phyloP scores from a whole-genome alignment of 2,329 filamentous ascomycete species.

The Sphaerulina vaccinii region DNA sequence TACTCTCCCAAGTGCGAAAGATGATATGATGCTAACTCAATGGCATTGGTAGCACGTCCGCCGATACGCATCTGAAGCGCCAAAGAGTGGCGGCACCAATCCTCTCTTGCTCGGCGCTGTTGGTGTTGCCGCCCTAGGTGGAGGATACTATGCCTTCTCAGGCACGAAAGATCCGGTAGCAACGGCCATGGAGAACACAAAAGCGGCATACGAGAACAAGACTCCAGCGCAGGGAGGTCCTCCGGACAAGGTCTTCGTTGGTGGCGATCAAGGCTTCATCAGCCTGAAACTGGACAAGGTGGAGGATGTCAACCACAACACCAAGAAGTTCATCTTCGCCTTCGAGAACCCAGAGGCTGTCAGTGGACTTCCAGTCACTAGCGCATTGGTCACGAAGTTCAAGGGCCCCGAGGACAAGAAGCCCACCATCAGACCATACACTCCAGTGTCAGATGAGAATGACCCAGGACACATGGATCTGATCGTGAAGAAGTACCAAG shows the following conservation, averaged over 20 bases:
- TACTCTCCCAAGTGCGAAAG: constrained; percentile 13
- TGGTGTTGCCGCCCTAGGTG: constrained; percentile 59
- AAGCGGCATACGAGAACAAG: constrained; percentile 40
- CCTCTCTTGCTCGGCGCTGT: constrained; percentile 61
- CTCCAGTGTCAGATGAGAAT: constrained; percentile 83
- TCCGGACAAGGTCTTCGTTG: constrained; percentile 63
- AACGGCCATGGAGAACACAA: constrained; percentile 31
- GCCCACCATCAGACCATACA: constrained; percentile 87
- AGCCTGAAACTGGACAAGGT: constrained; percentile 75
- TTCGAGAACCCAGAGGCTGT: constrained; percentile 81
- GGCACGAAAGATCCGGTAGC: constrained; percentile 28
- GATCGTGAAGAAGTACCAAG: constrained; percentile 85
- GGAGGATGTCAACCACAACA: constrained; percentile 87
- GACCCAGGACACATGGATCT: constrained; percentile 80
- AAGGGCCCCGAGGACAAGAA: constrained; percentile 81
- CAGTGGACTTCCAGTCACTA: constrained; percentile 77
- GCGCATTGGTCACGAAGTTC: constrained; percentile 87
- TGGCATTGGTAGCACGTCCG: constrained; percentile 56
- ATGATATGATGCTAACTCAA: constrained; percentile 12
- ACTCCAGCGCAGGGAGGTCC: constrained; percentile 39
- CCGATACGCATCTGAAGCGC: constrained; percentile 68
- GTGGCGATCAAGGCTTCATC: constrained; percentile 87
- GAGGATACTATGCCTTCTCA: constrained; percentile 48
- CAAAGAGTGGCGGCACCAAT: constrained; percentile 57
- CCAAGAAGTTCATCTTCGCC: constrained; percentile 86